Evolutionary conservation across 163 green algal species (phyloP).

Genomic region (Volvox carteri): DNA sequence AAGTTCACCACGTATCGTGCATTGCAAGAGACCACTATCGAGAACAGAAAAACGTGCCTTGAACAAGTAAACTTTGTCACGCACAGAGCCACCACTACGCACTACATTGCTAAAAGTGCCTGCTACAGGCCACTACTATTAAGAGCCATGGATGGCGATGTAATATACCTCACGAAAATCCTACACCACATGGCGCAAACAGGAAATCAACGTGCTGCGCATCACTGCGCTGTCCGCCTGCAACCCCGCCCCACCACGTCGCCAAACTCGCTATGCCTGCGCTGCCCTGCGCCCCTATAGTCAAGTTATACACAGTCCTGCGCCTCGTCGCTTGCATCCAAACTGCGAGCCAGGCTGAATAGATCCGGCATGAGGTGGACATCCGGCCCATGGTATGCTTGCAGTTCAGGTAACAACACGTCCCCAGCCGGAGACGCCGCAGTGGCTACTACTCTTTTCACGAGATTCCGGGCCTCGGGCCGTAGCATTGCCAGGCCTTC

Average conservation of each 20-base stretch:
- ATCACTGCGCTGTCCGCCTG: not conserved
- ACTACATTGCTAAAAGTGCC: no score
- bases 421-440: not conserved
- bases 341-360: constrained; percentile 17
- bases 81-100: no score
- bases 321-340: not conserved
- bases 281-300: not conserved
- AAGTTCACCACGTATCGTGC: no score
- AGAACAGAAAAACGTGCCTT: no score
- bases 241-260: no score
- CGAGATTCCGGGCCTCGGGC: not conserved
- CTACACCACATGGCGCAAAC: no score
- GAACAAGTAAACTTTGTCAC: no score
- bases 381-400: not conserved
- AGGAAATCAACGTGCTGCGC: no score
- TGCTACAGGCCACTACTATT: no score
- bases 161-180: no score
- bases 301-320: not conserved
- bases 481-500: not conserved
- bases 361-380: not conserved
- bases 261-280: not conserved
- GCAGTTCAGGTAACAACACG: not conserved
- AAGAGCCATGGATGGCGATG: no score
- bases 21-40: no score
- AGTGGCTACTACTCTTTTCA: not conserved